phyloP scores from a whole-genome alignment of 169 alveolate species.

The Besnoitia besnoiti region DNA sequence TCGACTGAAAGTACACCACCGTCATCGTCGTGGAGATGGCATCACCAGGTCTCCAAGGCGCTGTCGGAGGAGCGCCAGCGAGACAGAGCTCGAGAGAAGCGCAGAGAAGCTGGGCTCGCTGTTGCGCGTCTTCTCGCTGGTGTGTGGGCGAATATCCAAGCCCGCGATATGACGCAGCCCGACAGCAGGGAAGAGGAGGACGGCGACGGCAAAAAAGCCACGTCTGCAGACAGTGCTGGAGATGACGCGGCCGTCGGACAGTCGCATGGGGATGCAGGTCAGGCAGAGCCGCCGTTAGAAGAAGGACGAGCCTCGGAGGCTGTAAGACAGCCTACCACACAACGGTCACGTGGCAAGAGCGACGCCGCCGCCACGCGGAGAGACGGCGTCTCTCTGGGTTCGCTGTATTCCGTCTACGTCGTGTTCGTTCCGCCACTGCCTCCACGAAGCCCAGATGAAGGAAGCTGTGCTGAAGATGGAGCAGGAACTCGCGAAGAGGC shows the following conservation, averaged over 20 bases:
- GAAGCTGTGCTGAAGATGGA: neutral
- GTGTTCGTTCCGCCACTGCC: neutral
- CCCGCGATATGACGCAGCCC: too few relatives aligned
- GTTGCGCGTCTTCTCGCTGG: neutral
- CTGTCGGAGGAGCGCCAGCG: neutral
- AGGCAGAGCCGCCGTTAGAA: too few relatives aligned
- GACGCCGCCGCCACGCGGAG: neutral
- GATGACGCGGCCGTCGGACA: too few relatives aligned
- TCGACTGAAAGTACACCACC: too few relatives aligned
- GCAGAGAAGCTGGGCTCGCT: neutral
- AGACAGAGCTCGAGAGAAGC: neutral
- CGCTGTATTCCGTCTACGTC: slow-evolving; percentile 17
- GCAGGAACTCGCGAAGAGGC: neutral
- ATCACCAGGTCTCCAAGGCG: neutral
- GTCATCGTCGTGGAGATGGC: neutral
- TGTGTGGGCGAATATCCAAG: neutral
- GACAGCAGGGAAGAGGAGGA: too few relatives aligned
- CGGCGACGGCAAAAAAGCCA: too few relatives aligned
- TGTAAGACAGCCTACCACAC: neutral
- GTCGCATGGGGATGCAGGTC: too few relatives aligned
- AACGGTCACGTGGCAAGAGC: neutral
- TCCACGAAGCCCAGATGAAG: neutral
- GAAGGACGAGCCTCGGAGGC: neutral
- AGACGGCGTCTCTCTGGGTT: neutral
- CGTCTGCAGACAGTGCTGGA: too few relatives aligned